Evolutionary conservation across 371 early-diverging fungal genomes (phyloP), one percentile per base, ranked within the genome.

Genomic region (Mortierella sp.): DNA sequence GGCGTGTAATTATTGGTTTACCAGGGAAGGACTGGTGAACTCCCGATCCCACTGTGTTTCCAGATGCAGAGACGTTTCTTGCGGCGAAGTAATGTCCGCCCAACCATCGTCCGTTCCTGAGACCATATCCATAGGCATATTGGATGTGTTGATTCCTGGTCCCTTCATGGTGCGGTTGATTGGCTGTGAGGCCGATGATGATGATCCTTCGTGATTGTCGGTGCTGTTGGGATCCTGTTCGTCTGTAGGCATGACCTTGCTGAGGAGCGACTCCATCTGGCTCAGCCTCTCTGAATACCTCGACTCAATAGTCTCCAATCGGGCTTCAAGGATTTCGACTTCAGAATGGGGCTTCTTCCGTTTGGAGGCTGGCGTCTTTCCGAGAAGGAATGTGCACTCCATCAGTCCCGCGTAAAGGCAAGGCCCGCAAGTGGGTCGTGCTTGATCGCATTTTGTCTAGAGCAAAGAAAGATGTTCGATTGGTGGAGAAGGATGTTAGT

Each of bases 361-460:
- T 44, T 80, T 82, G n/a, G 87, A 71, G 21, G 82, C 65, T 16
- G 83, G 80, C 0, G 82, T 74, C 75, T 82, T 86, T 49, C 87
- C 87, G 2, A 86, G 77, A 29, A 86, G 44, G 29, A 86, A 86
- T 12, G 87, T 86, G 29, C 87, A 86, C 48, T 86, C 87, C 87
- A 86, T 82, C 27, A 86, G 48, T 48, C 87, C 87, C 4, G 83
- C 87, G 54, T 80, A 74, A 4, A 77, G 72, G 56, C 87, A 86
- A 8, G 87, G 87, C 29, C 87, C 87, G 56, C 87, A 86, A 55
- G 82, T 80, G 6, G 87, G 87, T 32, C 70, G 68, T 44, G 72
- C 87, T 44, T 86, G 87, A 41, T 86, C 87, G 60, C 87, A 86
- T 79, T 86, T 86, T 29, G 87, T 86, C 87, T 86, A 75, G 0